Conservation (phyloP, 1,284 basidiomycete genomes). For the Ustilago curta region DNA sequence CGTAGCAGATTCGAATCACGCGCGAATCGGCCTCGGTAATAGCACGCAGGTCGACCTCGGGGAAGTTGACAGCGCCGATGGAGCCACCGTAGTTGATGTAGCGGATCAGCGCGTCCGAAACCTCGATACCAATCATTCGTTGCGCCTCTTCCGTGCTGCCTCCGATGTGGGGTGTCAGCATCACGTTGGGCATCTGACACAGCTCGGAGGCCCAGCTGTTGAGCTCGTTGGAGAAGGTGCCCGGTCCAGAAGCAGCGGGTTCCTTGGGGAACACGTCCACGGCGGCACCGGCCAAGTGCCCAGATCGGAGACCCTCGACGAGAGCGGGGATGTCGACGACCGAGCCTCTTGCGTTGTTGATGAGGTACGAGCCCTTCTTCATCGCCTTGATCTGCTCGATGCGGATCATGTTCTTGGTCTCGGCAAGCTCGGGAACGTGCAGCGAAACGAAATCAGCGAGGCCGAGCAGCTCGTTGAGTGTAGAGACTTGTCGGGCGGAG, state of each 20-base stretch:
- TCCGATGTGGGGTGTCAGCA: constrained; percentile 85
- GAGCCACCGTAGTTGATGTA: constrained; percentile 93
- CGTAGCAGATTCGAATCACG: constrained; percentile 91
- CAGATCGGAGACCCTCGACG: constrained; percentile 81
- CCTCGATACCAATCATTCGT: constrained; percentile 95
- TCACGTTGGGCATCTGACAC: constrained; percentile 61
- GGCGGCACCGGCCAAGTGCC: constrained; percentile 91
- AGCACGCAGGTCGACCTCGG: constrained; percentile 96
- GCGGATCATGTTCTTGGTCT: constrained; percentile 95
- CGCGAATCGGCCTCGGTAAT: constrained; percentile 80
- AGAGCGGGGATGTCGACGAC: constrained; percentile 96
- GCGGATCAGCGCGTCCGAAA: constrained; percentile 83
- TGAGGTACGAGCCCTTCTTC: constrained; percentile 94
- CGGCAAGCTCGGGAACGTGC: constrained; percentile 95
- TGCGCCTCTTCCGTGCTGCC: constrained; percentile 99
- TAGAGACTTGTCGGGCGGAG: constrained; percentile 87
- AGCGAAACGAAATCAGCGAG: constrained; percentile 93
- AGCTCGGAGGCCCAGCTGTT: constrained; percentile 64
- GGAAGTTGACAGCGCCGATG: constrained; percentile 96
- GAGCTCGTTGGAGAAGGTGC: constrained; percentile 74
- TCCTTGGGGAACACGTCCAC: constrained; percentile 95
- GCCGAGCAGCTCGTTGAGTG: constrained; percentile 81
- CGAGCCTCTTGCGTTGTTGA: constrained; percentile 96
- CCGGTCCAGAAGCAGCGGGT: constrained; percentile 87
- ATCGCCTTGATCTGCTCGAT: constrained; percentile 82